These are phyloP conservation scores for Centaurea solstitialis DNA, from an alignment of 129 eudicot species.

Conservation along the genomic window DNA sequence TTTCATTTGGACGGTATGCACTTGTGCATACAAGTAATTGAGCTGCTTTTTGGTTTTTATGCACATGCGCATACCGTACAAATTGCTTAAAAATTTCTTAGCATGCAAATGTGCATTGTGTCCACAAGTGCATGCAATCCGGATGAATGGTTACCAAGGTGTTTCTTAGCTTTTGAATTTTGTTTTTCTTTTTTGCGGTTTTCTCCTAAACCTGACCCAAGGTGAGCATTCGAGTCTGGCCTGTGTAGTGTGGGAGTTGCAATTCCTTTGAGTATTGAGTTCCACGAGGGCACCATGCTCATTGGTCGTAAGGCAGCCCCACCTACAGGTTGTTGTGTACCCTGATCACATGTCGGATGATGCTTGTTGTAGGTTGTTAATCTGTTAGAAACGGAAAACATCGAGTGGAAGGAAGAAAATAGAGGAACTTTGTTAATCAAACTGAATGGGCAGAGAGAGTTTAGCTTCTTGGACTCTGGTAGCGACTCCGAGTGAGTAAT, in stretches of 20 bases:
- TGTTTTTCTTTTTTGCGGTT: too few species aligned
- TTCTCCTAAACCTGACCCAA: too few species aligned
- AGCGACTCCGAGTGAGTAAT: constrained; percentile 73
- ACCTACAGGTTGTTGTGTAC: not conserved
- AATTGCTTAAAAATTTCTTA: too few species aligned
- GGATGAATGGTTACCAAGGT: too few species aligned
- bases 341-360: not conserved
- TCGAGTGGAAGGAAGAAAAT: constrained; percentile 83
- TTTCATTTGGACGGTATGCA: too few species aligned
- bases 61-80: too few species aligned
- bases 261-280: not conserved
- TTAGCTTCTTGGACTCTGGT: constrained; percentile 79
- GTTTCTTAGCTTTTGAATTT: too few species aligned
- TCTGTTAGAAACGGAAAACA: constrained; percentile 69
- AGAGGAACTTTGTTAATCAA: constrained; percentile 77
- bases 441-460: constrained; percentile 77
- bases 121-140: too few species aligned
- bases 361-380: constrained; percentile 59
- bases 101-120: too few species aligned
- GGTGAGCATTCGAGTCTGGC: not conserved
- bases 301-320: not conserved
- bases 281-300: too few species aligned
- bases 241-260: not conserved
- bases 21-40: too few species aligned
- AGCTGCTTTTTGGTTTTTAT: too few species aligned